Percentiles rank a stretch among this genome's conserved stretches.
Evolutionary conservation across 306 rosid genomes (phyloP).

Genomic region (Vigna trinervia): DNA sequence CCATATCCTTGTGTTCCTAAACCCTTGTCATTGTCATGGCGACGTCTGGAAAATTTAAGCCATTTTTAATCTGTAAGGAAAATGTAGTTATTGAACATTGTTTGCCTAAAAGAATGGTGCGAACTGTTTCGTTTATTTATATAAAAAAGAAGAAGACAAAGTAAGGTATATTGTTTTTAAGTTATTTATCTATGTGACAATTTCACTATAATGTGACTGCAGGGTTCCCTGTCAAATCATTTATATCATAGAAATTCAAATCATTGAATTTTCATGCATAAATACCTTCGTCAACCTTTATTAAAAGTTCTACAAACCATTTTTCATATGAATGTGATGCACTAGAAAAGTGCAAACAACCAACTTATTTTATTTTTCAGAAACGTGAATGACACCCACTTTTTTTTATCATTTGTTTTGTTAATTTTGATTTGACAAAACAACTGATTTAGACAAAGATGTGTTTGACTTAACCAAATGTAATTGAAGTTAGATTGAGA

Average conservation of each 20-base stretch:
- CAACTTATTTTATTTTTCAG: neutral
- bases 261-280: slow-evolving; percentile 1
- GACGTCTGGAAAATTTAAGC: neutral
- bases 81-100: neutral
- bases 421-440: slow-evolving; percentile 21
- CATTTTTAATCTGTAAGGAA: neutral
- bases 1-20: neutral
- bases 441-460: slow-evolving; percentile 20
- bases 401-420: neutral
- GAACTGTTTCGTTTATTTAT: neutral
- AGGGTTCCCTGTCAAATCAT: slow-evolving; percentile 29
- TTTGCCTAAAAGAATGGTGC: neutral
- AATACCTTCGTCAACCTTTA: slow-evolving; percentile 1
- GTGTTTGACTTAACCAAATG: slow-evolving; percentile 14
- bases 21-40: neutral
- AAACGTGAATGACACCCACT: neutral
- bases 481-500: slow-evolving; percentile 22
- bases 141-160: neutral
- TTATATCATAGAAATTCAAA: neutral
- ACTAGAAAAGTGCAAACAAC: slow-evolving; percentile 2
- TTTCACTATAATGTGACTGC: neutral
- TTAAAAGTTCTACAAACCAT: neutral
- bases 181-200: neutral
- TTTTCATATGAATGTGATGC: neutral
- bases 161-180: no score